A percentile compares a stretch with the other conserved stretches of the same genome.
Evolutionary conservation across 805 yeast species (phyloP).

Genomic region (Komagataella populi): DNA sequence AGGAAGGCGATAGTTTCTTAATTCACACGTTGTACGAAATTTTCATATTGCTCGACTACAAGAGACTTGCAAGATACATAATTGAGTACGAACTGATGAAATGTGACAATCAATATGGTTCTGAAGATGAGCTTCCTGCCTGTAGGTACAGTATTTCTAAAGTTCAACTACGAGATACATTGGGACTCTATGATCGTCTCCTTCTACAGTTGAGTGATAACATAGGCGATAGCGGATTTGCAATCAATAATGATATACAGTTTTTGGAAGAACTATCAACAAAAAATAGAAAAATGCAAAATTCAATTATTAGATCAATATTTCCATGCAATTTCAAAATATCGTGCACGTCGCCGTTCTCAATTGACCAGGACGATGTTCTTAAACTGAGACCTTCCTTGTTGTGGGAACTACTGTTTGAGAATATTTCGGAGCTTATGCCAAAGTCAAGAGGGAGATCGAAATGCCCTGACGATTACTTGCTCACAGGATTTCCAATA

Average conservation of each 20-base stretch:
- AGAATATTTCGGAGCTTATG: conserved; percentile 12
- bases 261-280: not conserved
- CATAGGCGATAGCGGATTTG: not conserved
- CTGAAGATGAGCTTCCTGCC: conserved; percentile 1
- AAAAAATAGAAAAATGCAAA: not conserved
- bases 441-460: conserved; percentile 28
- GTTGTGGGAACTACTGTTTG: conserved; percentile 7
- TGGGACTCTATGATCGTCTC: not conserved
- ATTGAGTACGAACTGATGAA: conserved; percentile 46
- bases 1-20: conserved; percentile 50
- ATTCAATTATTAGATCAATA: not conserved
- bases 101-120: not conserved
- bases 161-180: not conserved
- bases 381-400: not conserved
- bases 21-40: conserved; percentile 36
- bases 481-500: conserved; percentile 31
- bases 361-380: not conserved
- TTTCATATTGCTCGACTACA: conserved; percentile 32
- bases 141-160: not conserved
- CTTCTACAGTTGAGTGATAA: not conserved
- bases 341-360: not conserved
- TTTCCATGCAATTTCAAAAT: not conserved
- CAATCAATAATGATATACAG: not conserved
- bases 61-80: conserved; percentile 36
- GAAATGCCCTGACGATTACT: conserved; percentile 37